Conservation (phyloP, 805 yeast species). For the Candida broadrunensis region DNA sequence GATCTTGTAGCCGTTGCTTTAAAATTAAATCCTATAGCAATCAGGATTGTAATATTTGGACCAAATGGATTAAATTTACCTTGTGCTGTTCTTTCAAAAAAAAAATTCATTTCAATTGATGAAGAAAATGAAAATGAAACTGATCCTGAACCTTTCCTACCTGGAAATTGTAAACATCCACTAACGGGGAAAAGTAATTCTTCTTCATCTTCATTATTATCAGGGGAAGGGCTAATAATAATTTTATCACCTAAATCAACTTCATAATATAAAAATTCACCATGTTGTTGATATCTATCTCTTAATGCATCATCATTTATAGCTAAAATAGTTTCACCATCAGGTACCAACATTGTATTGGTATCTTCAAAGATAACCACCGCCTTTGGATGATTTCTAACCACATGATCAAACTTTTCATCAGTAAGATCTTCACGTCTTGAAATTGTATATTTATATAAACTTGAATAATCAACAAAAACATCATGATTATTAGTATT, state of each 20-base stretch:
- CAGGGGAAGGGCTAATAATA: no score
- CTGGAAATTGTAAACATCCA: not conserved
- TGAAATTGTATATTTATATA: not conserved
- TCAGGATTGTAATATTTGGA: no score
- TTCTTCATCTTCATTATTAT: not conserved
- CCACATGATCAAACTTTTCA: constrained; percentile 8
- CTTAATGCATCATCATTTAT: not conserved
- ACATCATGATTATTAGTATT: no score
- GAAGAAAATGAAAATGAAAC: constrained; percentile 7
- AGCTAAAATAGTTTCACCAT: constrained; percentile 3
- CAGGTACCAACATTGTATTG: constrained; percentile 14
- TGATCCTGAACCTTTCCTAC: constrained; percentile 7
- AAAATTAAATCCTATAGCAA: not conserved
- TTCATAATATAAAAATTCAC: not conserved
- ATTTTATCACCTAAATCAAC: no score
- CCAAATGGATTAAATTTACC: no score
- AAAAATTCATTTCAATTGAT: constrained; percentile 5
- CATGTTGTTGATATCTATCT: not conserved
- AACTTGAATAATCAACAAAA: no score
- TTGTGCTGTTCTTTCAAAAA: no score
- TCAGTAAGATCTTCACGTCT: constrained; percentile 9
- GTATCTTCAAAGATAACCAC: constrained; percentile 15
- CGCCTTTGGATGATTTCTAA: constrained; percentile 9
- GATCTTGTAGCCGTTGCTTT: constrained; percentile 3
- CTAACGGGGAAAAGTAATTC: not conserved